Evolutionary conservation across 2,329 filamentous ascomycete species (phyloP), one percentile per base, ranked within the genome.

Genomic region (Scedosporium boydii): DNA sequence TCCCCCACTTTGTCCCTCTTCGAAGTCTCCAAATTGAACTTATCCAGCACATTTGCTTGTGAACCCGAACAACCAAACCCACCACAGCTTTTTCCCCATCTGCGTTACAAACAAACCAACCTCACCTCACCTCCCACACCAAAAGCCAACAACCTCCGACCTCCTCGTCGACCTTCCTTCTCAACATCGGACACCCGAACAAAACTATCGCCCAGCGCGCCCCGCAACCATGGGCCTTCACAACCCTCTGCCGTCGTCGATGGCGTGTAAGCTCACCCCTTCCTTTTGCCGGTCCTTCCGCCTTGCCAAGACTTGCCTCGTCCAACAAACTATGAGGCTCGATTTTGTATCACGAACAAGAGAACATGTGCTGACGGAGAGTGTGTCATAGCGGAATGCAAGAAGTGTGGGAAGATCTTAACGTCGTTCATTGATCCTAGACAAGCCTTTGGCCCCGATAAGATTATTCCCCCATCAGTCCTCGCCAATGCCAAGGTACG

Each of bases 321-420:
- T 68, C 66, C 63, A 60, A 60, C 60, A 60, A 65, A 64, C 66
- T 63, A 57, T 63, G 9, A 48, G 57, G 59, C 51, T 61, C 61
- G 57, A 61, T 62, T 27, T 60, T 62, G 62, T 63, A 62, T 63
- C 58, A 41, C 62, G 46, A 61, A 51, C 5, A 6, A 51, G 5
- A 21, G 27, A 27, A 23, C 16, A 41, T n/a, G n/a, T 21, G 14
- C 42, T 60, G 59, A 60, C 42, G 10, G 9, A n/a, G 16, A n/a
- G 27, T 27, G n/a, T 27, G 12, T 46, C 41, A 68, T 76, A 97
- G 93, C 91, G 80, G 95, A 99, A 80, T 98, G 95, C 79, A 95
- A 89, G 76, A 99, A 99, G 78, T 95, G 92, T 73, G 90, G 90
- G 72, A 96, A 96, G 81, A 98, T 98, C 71, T 84, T 99, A 68